Base-by-base conservation (phyloP, 305 asterid species). In the Fraxinus angustifolia region DNA sequence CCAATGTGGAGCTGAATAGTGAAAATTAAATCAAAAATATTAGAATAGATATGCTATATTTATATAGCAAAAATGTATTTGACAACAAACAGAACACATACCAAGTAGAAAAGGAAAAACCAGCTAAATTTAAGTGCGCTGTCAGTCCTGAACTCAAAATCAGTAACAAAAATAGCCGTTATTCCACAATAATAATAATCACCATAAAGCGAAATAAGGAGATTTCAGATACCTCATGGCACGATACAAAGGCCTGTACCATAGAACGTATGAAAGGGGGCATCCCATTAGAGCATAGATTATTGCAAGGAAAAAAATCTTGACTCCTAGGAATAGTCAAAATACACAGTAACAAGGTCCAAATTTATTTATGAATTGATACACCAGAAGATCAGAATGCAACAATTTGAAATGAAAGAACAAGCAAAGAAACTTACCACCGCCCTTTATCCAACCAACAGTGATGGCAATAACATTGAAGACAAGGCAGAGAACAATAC, bases 161-260 rank as follows among this genome's bases (percentile, higher is more conserved):
- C 71, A 80, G 73, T 79, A 73, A 65, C 1, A 81, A 42, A 75
- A 82, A 83, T 8, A 60, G 75, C 2, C 11, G 48, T 80, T 75
- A 83, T 53, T 60, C 28, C 12, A 86, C 23, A 62, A 48, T 36
- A 33, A 38, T 42, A 48, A 19, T 56, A 76, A 76, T 75, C 82
- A n/a, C 8, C 6, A 62, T 34, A 78, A 45, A 76, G 48, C 10
- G 21, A 78, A 28, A 42, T 40, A 75, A 56, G 73, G 82, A 83
- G 35, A 86, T 60, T 35, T 53, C 73, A 82, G 71, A 80, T 87
- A 95, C 99, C 99, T 92, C 95, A 95, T 89, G 73, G 98, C 99
- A n/a, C 93, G 93, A 87, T 96, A 96, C 84, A 96, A 84, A 36
- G 99, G 99, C 89, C 95, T 88, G 93, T 96, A 96, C 99, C 99